Conservation (phyloP, 495 filamentous ascomycete genomes). For the Massariosphaeria phaeospora region DNA sequence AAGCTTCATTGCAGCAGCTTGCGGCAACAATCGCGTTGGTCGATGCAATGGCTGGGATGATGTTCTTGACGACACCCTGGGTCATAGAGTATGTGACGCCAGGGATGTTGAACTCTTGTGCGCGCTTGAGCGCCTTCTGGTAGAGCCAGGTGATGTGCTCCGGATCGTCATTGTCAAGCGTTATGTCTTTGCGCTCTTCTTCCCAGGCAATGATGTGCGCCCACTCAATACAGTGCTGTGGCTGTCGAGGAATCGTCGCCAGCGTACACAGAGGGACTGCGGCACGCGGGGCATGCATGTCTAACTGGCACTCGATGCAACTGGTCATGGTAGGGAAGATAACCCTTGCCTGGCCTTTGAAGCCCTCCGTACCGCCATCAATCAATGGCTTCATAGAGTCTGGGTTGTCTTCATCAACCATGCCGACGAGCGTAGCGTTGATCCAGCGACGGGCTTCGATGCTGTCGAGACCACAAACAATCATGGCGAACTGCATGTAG, state of each 20-base stretch:
- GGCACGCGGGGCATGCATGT: conserved; percentile 92
- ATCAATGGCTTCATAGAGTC: conserved; percentile 88
- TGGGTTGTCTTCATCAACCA: conserved; percentile 74
- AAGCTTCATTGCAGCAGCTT: conserved; percentile 89
- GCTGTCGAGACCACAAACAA: conserved; percentile 95
- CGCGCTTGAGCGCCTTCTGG: conserved; percentile 73
- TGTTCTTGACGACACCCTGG: conserved; percentile 98
- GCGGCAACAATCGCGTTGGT: conserved; percentile 97
- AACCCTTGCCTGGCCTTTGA: conserved; percentile 95
- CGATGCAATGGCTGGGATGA: conserved; percentile 96
- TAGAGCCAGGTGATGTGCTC: conserved; percentile 98
- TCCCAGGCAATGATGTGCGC: conserved; percentile 86
- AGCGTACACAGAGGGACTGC: conserved; percentile 96
- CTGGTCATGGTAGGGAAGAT: conserved; percentile 87
- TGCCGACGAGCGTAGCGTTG: conserved; percentile 83
- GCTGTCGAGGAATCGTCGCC: conserved; percentile 93
- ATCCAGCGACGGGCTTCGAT: conserved; percentile 98
- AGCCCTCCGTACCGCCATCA: conserved; percentile 96
- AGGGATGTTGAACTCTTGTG: conserved; percentile 80
- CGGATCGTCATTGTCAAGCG: conserved; percentile 91
- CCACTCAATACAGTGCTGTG: conserved; percentile 99
- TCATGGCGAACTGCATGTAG: conserved; percentile 93
- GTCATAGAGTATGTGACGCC: conserved; percentile 96
- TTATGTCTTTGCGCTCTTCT: conserved; percentile 50
- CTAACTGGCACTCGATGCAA: conserved; percentile 97